Evolutionary conservation across 2,329 filamentous ascomycete genomes (phyloP).

Genomic region (Myotisia sp.): DNA sequence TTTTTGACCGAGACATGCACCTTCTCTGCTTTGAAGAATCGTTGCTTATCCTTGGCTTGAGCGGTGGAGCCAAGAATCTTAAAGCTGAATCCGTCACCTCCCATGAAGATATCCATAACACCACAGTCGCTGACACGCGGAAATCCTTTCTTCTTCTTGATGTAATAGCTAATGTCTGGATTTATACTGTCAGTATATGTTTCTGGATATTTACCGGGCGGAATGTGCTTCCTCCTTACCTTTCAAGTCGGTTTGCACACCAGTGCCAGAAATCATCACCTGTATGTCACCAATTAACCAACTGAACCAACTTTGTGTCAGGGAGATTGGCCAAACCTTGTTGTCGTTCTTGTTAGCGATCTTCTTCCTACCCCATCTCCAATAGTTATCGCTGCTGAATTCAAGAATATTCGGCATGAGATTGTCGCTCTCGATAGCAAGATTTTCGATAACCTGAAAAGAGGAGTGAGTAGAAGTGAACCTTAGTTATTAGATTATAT

Average conservation of each 20-base stretch:
- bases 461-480: neutral
- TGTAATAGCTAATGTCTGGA: slow-evolving; percentile 74
- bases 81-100: slow-evolving; percentile 79
- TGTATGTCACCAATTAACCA: slow-evolving; percentile 6
- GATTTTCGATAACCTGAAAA: slow-evolving; percentile 63
- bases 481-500: neutral
- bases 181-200: neutral
- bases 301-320: neutral
- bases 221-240: slow-evolving; percentile 15
- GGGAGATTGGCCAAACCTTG: slow-evolving; percentile 31
- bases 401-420: slow-evolving; percentile 87
- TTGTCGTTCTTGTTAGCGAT: slow-evolving; percentile 69
- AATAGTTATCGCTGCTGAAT: slow-evolving; percentile 82
- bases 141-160: slow-evolving; percentile 91
- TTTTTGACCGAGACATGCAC: slow-evolving; percentile 69
- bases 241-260: slow-evolving; percentile 80
- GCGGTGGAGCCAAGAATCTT: slow-evolving; percentile 77
- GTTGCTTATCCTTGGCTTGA: slow-evolving; percentile 56
- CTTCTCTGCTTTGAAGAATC: slow-evolving; percentile 91
- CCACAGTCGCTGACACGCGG: slow-evolving; percentile 75
- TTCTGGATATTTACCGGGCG: neutral
- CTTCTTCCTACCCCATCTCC: slow-evolving; percentile 86
- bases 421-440: slow-evolving; percentile 92
- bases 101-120: slow-evolving; percentile 75
- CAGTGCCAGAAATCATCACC: slow-evolving; percentile 70